Percentiles rank a stretch among this genome's conserved stretches.
Evolutionary conservation across 129 eudicot genomes (phyloP).

Genomic region (Artemisia tridentata): DNA sequence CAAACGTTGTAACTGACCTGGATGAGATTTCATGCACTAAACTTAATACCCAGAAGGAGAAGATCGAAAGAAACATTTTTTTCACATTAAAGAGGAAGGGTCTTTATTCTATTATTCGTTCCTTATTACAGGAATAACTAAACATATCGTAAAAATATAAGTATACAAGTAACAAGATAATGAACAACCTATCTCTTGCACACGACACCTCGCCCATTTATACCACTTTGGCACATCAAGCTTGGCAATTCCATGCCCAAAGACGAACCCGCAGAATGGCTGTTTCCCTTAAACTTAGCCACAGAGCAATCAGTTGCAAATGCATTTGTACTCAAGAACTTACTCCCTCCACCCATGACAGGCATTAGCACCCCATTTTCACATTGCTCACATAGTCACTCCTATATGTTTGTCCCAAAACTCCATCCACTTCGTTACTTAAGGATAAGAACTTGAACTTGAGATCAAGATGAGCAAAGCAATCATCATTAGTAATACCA

Average conservation of each 20-base stretch:
- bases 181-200: constrained; percentile 54
- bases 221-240: constrained; percentile 52
- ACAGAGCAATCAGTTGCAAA: constrained; percentile 59
- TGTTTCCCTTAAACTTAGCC: constrained; percentile 31
- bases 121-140: not conserved
- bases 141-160: not conserved
- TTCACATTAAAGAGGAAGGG: not conserved
- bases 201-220: constrained; percentile 57
- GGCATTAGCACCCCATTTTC: constrained; percentile 60
- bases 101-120: constrained; percentile 3
- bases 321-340: constrained; percentile 36
- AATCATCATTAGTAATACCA: constrained; percentile 54
- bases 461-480: constrained; percentile 79
- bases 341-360: constrained; percentile 61
- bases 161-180: not conserved
- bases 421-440: constrained; percentile 50
- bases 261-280: constrained; percentile 6
- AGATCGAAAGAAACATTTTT: not conserved
- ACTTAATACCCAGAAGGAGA: not conserved
- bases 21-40: not conserved
- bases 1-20: no score
- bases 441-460: constrained; percentile 62
- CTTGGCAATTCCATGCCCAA: constrained; percentile 41
- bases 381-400: constrained; percentile 58
- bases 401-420: constrained; percentile 65